Evolutionary conservation across 1,139 yeast species (phyloP), one percentile per base, ranked within the genome.

Genomic region (Dujonia santamariae): DNA sequence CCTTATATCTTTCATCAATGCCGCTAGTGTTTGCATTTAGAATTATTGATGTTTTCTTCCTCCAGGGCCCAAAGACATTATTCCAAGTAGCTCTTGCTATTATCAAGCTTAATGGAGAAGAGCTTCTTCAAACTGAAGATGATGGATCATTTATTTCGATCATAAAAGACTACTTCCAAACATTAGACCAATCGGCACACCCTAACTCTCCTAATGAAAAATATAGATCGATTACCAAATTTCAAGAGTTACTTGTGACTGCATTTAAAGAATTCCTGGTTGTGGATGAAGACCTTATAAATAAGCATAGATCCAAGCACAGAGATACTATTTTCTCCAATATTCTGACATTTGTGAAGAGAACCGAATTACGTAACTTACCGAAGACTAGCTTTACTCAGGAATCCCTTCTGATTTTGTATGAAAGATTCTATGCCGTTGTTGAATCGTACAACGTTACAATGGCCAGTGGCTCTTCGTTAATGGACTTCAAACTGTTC

Each of bases 31-130:
- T 79, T 63, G 97, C 98, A 3, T 87, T 88, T 50, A 68, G 98
- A 53, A 85, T 94, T 35, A 73, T 92, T 51, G 99, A 94, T 57
- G 84, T 90, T 17, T 85, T 94, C 54, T 86, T 94, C 57, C 68
- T 87, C 38, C 92, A 88, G 53, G 99, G 99, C 0, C 81, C 96
- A 4, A 82, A 80, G 43, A 83, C 95, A 0, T 63, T 94, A 23
- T 94, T 94, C 57, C 98, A 94, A 58, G 94, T 92, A 9, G 96
- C 96, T 0, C 63, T 94, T 43, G 98, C 97, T 1, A 78, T 92
- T 19, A 61, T 94, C 37, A 78, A 90, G 44, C 69, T 90, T 28
- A 90, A 90, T 50, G 96, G 96, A 1, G 97, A 88, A 43, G 84
- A 78, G 42, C 64, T 94, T 16, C 59, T 94, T 32, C 69, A 75